phyloP scores from a whole-genome alignment of 345 rosid species.

The Arabidopsis suecica region DNA sequence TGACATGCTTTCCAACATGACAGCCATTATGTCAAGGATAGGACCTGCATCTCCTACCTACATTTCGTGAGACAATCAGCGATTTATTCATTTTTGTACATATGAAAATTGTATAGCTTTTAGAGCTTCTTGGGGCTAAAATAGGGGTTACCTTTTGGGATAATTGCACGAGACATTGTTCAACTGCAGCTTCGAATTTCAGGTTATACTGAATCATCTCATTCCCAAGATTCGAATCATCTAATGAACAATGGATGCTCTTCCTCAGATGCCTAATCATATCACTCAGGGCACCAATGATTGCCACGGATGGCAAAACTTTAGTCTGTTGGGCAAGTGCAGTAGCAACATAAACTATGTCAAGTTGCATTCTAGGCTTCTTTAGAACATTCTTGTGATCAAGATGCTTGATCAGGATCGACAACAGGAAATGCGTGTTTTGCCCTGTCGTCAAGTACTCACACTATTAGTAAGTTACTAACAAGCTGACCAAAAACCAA shows the following conservation, averaged over 20 bases:
- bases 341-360: constrained; percentile 64
- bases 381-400: constrained; percentile 75
- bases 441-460: constrained; percentile 51
- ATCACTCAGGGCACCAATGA: constrained; percentile 73
- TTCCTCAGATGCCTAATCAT: constrained; percentile 78
- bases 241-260: constrained; percentile 73
- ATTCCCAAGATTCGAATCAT: constrained; percentile 66
- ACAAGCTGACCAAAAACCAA: constrained; percentile 15
- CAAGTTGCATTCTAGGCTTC: constrained; percentile 69
- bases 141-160: constrained; percentile 56
- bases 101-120: not conserved
- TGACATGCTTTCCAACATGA: constrained; percentile 80
- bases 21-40: constrained; percentile 82
- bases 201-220: constrained; percentile 66
- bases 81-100: not conserved
- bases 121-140: not conserved
- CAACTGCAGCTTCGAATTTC: constrained; percentile 63
- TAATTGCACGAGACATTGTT: constrained; percentile 69
- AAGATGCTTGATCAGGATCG: constrained; percentile 72
- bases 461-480: constrained; percentile 16
- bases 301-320: constrained; percentile 62
- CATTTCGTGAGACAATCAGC: constrained; percentile 38
- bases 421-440: constrained; percentile 66
- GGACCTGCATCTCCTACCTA: constrained; percentile 89
- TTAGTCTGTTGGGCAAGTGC: constrained; percentile 60